phyloP scores from a whole-genome alignment of 163 green algal genomes.

The Chlamydomonas reinhardtii region DNA sequence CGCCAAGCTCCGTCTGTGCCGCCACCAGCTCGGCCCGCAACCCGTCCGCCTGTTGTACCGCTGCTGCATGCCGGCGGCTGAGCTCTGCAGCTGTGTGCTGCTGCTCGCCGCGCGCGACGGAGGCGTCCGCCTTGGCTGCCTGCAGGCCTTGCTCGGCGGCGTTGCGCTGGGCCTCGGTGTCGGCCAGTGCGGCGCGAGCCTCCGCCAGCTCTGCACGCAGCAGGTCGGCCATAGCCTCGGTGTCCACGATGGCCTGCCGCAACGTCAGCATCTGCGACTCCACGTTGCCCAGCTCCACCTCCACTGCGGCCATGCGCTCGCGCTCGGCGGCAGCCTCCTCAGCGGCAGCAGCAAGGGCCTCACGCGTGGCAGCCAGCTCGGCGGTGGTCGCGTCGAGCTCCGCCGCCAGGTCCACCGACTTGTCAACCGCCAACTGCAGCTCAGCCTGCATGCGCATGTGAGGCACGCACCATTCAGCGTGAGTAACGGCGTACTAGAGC shows the following conservation, averaged over 20 bases:
- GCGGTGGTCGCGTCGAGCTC: neutral
- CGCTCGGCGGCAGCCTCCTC: neutral
- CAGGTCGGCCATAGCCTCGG: conserved; percentile 1
- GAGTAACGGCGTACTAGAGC: no score
- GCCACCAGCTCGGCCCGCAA: neutral
- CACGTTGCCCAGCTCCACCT: conserved; percentile 7
- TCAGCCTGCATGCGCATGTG: neutral
- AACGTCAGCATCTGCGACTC: conserved; percentile 1
- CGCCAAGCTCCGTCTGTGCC: neutral
- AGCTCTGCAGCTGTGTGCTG: neutral
- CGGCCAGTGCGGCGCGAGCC: neutral
- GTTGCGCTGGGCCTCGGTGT: neutral
- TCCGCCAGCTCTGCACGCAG: conserved; percentile 23
- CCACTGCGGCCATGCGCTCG: conserved; percentile 1
- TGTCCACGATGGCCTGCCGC: neutral
- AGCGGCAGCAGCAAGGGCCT: neutral
- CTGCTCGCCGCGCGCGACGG: neutral
- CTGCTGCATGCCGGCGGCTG: neutral
- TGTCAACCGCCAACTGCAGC: neutral
- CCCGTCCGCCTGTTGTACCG: neutral
- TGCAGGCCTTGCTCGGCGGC: neutral
- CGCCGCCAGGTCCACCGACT: neutral
- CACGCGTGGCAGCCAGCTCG: neutral
- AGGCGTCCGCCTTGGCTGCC: neutral
- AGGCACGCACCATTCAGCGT: no score